Evolutionary conservation across 2,329 filamentous ascomycete genomes (phyloP), one percentile per base, ranked within the genome.

Genomic region (Pseudogymnoascus sp.): DNA sequence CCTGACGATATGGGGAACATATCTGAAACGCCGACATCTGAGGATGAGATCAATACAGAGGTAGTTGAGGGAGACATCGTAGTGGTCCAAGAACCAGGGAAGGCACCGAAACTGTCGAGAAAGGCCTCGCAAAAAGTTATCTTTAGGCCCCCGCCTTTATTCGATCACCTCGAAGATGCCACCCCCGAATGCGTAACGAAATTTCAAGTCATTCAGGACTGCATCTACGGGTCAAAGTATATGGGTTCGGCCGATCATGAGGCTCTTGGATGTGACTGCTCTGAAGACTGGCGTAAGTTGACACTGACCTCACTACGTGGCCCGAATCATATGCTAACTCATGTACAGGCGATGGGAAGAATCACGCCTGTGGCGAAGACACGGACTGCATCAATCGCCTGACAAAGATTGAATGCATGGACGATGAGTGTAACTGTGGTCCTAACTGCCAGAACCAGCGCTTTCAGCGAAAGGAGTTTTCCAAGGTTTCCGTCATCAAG

Each of bases 301-400:
- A 52, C 55, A 35, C 23, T 30, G 56, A 18, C 37, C 41, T 59
- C 37, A 55, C 48, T 28, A 38, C 13, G 18, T 59, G 23, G 37
- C 55, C 15, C 12, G 15, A 45, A 10, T 23, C 10, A n/a, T 5
- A 60, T 66, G 64, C 74, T 76, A 66, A 77, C 69, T 52, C 58
- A 52, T 57, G 21, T 56, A 48, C 69, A 87, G 84, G 74, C 34
- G 76, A 83, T 71, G 80, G 81, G 63, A 72, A 75, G 64, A 99
- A 99, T 72, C 75, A 86, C 74, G 92, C 94, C 57, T 99, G 94
- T 73, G 92, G 90, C 65, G 92, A 96, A 68, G 90, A 96, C 73
- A 95, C 92, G 13, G 92, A 97, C 73, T 99, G 94, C 75, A 99
- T 99, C 79, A 99, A 99, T 74, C 89, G 94, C 69, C 89, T 90